These are phyloP conservation scores for Arthrobotrys conoides DNA, from an alignment of 2,329 filamentous ascomycete species.

Conservation along the genomic window DNA sequence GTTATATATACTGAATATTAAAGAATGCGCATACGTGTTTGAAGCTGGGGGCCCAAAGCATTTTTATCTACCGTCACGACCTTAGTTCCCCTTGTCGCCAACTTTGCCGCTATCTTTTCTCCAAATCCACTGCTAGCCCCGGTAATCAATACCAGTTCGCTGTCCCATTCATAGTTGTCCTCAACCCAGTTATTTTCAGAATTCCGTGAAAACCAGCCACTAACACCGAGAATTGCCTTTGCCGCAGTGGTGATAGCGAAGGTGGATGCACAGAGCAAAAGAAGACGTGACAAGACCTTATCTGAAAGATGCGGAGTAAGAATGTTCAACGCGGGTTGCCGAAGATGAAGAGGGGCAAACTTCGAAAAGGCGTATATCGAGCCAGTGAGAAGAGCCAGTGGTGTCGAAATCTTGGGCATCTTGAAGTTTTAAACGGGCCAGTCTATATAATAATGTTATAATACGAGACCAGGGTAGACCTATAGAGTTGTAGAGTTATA, in stretches of 20 bases:
- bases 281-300: neutral
- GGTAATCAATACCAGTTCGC: conserved; percentile 1
- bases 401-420: conserved; percentile 3
- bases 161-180: conserved; percentile 17
- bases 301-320: neutral
- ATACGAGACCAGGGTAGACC: neutral
- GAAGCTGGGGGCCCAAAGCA: neutral
- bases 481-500: neutral
- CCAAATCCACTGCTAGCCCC: conserved; percentile 19
- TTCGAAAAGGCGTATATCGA: conserved; percentile 16
- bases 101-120: neutral
- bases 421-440: neutral
- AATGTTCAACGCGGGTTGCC: neutral
- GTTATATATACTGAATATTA: neutral
- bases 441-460: neutral
- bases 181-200: conserved; percentile 22
- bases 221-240: neutral
- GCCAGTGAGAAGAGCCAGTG: neutral
- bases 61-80: neutral
- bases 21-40: neutral
- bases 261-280: neutral
- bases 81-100: neutral
- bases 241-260: neutral
- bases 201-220: conserved; percentile 4
- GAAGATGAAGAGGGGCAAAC: neutral